Conservation (phyloP, 305 asterid species). For the Stenogyne calaminthoides region DNA sequence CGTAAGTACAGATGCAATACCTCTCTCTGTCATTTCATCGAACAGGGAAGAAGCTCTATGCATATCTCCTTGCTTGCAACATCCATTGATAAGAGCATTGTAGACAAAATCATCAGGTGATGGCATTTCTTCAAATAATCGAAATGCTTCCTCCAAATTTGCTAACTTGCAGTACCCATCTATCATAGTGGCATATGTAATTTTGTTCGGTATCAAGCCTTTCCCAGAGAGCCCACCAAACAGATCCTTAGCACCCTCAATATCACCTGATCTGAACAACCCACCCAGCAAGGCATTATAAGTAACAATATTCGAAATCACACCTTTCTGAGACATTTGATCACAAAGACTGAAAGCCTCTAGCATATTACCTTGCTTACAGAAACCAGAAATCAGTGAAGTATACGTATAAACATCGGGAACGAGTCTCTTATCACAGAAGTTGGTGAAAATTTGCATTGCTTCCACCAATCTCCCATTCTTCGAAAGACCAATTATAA, state of each 20-base stretch:
- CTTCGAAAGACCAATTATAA: slow-evolving; percentile 69
- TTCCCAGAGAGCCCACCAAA: slow-evolving; percentile 58
- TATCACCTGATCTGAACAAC: slow-evolving; percentile 64
- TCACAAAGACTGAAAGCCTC: slow-evolving; percentile 65
- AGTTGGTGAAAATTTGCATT: slow-evolving; percentile 56
- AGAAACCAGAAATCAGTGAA: slow-evolving; percentile 74
- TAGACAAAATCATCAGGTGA: slow-evolving; percentile 67
- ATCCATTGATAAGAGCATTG: slow-evolving; percentile 73
- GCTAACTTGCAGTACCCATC: slow-evolving; percentile 77
- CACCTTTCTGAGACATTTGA: slow-evolving; percentile 70
- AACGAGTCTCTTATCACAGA: slow-evolving; percentile 53
- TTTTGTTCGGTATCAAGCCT: slow-evolving; percentile 60
- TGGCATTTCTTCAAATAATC: slow-evolving; percentile 66
- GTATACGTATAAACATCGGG: slow-evolving; percentile 83
- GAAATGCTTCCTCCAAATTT: slow-evolving; percentile 62
- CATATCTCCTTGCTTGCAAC: slow-evolving; percentile 70
- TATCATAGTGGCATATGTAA: slow-evolving; percentile 77
- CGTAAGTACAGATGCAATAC: slow-evolving; percentile 59
- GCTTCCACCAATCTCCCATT: slow-evolving; percentile 72
- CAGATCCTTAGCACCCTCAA: slow-evolving; percentile 61
- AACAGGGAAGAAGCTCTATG: slow-evolving; percentile 64
- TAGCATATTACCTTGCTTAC: slow-evolving; percentile 65
- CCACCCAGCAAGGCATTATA: slow-evolving; percentile 81
- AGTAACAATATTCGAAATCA: slow-evolving; percentile 73
- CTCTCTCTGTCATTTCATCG: slow-evolving; percentile 54